A percentile compares a stretch with the other conserved stretches of the same genome.
Conservation (phyloP, 202 grass and related monocot genomes). For the Musa balbisiana region DNA sequence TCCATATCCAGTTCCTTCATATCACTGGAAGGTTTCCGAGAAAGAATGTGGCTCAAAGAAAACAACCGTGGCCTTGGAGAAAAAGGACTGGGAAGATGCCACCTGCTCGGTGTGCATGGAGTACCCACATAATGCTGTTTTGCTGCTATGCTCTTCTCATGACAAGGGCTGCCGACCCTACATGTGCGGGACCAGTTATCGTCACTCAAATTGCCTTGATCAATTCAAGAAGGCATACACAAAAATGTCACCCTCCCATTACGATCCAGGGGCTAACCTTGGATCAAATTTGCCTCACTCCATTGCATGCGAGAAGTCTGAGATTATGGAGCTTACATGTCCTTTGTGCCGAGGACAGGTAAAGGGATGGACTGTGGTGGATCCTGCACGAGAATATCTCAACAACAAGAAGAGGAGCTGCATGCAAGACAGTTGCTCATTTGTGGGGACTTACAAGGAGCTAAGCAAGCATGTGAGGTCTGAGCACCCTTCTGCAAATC, state of each 20-base stretch:
- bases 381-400: slow-evolving; percentile 74
- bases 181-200: slow-evolving; percentile 89
- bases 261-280: slow-evolving; percentile 30
- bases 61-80: slow-evolving; percentile 37
- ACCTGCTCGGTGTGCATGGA: slow-evolving; percentile 98
- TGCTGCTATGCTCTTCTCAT: slow-evolving; percentile 88
- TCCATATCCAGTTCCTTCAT: slow-evolving; percentile 71
- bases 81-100: slow-evolving; percentile 97
- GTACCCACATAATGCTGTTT: slow-evolving; percentile 84
- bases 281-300: slow-evolving; percentile 28
- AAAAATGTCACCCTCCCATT: slow-evolving; percentile 39
- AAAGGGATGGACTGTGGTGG: slow-evolving; percentile 94
- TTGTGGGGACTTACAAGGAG: slow-evolving; percentile 77
- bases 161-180: slow-evolving; percentile 92
- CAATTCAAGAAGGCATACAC: slow-evolving; percentile 91
- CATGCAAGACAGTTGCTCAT: slow-evolving; percentile 88
- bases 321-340: slow-evolving; percentile 57
- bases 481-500: slow-evolving; percentile 78
- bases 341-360: slow-evolving; percentile 94
- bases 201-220: slow-evolving; percentile 91
- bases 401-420: slow-evolving; percentile 79
- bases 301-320: slow-evolving; percentile 40
- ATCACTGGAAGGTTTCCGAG: slow-evolving; percentile 42
- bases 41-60: slow-evolving; percentile 52
- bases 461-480: slow-evolving; percentile 78